Conservation (phyloP, 1,139 yeast species). For the Suhomyces bolitotheri region DNA sequence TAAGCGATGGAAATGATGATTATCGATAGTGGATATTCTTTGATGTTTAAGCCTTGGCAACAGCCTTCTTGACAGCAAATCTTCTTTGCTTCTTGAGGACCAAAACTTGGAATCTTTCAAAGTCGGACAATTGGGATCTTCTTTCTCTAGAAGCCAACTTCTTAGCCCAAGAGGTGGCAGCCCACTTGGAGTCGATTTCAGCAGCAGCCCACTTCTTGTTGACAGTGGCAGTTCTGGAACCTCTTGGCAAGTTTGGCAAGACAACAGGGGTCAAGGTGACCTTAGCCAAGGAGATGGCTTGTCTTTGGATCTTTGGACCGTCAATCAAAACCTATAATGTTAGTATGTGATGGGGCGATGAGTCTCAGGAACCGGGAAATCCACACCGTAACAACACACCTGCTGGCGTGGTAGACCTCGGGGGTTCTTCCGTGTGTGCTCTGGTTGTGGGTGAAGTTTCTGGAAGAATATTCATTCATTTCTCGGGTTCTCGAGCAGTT, state of each 20-base stretch:
- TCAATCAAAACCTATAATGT: constrained; percentile 62
- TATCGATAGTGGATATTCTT: constrained; percentile 21
- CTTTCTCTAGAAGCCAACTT: constrained; percentile 92
- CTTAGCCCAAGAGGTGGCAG: constrained; percentile 94
- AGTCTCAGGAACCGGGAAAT: too few relatives aligned
- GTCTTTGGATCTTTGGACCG: constrained; percentile 96
- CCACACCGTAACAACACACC: too few relatives aligned
- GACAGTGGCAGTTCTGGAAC: constrained; percentile 83
- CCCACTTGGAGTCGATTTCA: constrained; percentile 88
- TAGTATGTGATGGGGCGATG: constrained; percentile 44
- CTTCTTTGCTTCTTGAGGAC: constrained; percentile 97
- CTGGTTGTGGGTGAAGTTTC: too few relatives aligned
- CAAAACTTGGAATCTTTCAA: constrained; percentile 99
- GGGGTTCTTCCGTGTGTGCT: too few relatives aligned
- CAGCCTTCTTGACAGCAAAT: constrained; percentile 82
- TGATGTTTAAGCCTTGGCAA: constrained; percentile 30
- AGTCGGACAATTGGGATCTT: constrained; percentile 91
- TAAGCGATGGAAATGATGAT: constrained; percentile 20
- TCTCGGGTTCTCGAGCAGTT: constrained; percentile 5
- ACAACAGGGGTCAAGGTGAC: constrained; percentile 92
- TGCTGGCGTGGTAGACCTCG: too few relatives aligned
- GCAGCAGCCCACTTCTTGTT: constrained; percentile 93
- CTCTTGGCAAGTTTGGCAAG: constrained; percentile 86
- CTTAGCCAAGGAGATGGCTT: constrained; percentile 82
- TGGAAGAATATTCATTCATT: constrained; percentile 4